Conservation (phyloP, 1,139 yeast species). For the Taphrina flavorubra region DNA sequence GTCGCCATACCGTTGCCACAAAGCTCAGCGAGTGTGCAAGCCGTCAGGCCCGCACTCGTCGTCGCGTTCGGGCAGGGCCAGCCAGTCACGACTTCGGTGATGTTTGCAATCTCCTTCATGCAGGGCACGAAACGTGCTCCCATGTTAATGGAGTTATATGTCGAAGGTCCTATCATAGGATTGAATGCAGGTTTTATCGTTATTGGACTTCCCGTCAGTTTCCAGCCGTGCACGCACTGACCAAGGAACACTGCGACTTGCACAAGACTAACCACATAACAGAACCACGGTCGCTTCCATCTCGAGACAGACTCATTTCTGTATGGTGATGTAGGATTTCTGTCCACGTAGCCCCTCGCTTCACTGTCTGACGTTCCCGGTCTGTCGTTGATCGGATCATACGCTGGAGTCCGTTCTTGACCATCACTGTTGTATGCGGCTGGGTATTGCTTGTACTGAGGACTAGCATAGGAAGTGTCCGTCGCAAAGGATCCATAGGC, state of each 20-base stretch:
- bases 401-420: not conserved
- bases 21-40: constrained; percentile 63
- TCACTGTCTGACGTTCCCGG: not conserved
- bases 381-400: not conserved
- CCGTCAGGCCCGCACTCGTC: constrained; percentile 59
- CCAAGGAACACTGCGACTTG: constrained; percentile 69
- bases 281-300: constrained; percentile 29
- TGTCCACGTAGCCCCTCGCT: not conserved
- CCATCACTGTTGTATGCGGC: constrained; percentile 1
- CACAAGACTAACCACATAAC: constrained; percentile 51
- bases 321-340: not conserved
- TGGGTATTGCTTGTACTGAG: not conserved
- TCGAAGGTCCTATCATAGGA: constrained; percentile 83
- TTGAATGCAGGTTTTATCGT: constrained; percentile 75
- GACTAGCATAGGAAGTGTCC: constrained; percentile 4
- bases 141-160: constrained; percentile 53
- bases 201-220: constrained; percentile 68
- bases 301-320: not conserved
- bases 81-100: constrained; percentile 58
- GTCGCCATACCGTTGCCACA: constrained; percentile 65
- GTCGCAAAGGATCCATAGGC: not conserved
- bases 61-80: constrained; percentile 76
- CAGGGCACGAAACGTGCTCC: constrained; percentile 75
- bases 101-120: constrained; percentile 62
- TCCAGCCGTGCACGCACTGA: constrained; percentile 67